These are phyloP conservation scores for Pseudozyma pruni DNA, from an alignment of 1,284 basidiomycete genomes.

Conservation along the genomic window DNA sequence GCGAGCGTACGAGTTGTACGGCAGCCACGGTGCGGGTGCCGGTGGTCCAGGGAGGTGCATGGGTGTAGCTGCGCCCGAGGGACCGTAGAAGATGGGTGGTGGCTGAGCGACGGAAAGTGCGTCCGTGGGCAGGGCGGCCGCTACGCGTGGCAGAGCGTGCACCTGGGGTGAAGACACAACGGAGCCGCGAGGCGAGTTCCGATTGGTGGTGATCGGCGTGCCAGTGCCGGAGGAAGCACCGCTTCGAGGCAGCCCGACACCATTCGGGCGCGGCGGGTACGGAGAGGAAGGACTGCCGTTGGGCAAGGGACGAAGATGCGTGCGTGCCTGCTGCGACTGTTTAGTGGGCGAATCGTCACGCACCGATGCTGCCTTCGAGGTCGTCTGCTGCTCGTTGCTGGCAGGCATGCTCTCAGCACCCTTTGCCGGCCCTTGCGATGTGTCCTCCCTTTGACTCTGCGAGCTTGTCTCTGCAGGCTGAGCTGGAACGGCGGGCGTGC, in stretches of 20 bases:
- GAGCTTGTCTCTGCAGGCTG: background rate
- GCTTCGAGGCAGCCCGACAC: background rate
- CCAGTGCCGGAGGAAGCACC: constrained; percentile 6
- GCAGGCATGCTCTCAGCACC: no score
- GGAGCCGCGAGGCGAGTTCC: constrained; percentile 19
- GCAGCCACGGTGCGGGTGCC: constrained; percentile 5
- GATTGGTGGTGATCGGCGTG: constrained; percentile 18
- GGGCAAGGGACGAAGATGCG: constrained; percentile 1
- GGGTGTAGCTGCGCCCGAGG: constrained; percentile 17
- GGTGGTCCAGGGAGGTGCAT: constrained; percentile 1
- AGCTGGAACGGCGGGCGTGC: no score
- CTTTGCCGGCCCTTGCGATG: background rate
- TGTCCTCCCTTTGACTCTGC: background rate
- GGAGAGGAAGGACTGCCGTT: constrained; percentile 4
- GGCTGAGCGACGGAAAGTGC: constrained; percentile 2
- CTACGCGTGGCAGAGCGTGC: constrained; percentile 7
- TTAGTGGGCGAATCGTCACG: background rate
- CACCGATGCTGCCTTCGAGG: background rate
- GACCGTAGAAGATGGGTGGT: constrained; percentile 11
- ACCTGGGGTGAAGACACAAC: constrained; percentile 18
- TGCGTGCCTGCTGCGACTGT: constrained; percentile 8
- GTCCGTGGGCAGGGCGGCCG: background rate
- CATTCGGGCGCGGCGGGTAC: constrained; percentile 6
- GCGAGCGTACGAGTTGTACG: constrained; percentile 6
- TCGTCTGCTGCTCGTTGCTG: background rate